Conservation (phyloP, 352 stramenopile genomes). For the Aphanomyces invadans region DNA sequence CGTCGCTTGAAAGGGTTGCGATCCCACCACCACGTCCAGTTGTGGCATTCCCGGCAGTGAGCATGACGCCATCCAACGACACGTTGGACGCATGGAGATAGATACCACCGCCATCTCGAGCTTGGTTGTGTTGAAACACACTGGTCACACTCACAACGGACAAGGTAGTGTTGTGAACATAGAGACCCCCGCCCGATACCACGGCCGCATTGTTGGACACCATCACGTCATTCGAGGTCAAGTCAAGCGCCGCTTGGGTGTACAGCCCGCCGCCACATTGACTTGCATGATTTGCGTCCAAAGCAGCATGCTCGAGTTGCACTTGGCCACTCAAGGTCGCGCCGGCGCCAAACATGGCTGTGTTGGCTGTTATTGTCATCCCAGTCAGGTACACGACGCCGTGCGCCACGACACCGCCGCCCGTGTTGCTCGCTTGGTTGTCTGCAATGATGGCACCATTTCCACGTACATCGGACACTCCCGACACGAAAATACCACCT, state of each 20-base stretch:
- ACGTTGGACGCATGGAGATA: neutral
- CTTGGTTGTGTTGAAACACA: neutral
- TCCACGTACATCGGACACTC: neutral
- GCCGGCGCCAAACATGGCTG: neutral
- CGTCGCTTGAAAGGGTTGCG: neutral
- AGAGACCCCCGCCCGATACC: neutral
- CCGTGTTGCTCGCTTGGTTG: neutral
- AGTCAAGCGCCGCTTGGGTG: neutral
- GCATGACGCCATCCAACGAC: neutral
- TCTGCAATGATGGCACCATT: neutral
- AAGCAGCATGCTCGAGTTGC: neutral
- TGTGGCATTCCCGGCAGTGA: neutral
- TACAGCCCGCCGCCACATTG: neutral
- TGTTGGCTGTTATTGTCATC: neutral
- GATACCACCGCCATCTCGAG: neutral
- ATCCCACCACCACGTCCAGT: neutral
- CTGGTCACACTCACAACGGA: too few relatives aligned
- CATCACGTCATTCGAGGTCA: neutral
- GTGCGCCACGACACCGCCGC: conserved; percentile 1
- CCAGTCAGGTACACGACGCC: neutral
- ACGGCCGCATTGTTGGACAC: conserved; percentile 1
- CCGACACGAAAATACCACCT: neutral
- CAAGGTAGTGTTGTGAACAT: neutral
- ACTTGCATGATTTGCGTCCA: neutral
- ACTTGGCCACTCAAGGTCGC: neutral